Base-by-base conservation (phyloP, 805 yeast genomes). In the Babjeviella inositovora region DNA sequence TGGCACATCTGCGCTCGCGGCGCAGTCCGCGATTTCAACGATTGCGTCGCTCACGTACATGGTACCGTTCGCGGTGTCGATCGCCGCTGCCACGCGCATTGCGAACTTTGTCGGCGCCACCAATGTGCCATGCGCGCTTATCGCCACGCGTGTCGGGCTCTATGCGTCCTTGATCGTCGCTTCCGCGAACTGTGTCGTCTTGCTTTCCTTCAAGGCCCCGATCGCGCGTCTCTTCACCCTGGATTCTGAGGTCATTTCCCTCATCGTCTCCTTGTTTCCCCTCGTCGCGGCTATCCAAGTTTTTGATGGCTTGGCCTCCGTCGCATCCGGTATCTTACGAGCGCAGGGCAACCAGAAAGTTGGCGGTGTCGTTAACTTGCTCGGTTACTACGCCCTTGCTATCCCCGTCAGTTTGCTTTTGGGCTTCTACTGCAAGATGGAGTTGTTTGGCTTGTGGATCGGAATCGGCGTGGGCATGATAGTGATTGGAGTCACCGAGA, bases 291-390 rank as follows among this genome's bases (percentile, higher is more conserved):
- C 70, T 3, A 62, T 73, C 32, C 82, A 75, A 32, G 44, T 79
- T 2, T 61, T 66, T 27, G 93, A 80, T 42, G 72, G 81, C 4
- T 39, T 75, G 10, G 74, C 79, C 9, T 66, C 74, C 20, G 70
- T 76, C 10, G 70, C 81, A 3, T 70, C 75, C 19, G 90, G 85
- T 1, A 59, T 74, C 17, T 47, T 80, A 28, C 51, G 93, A 29
- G 84, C 85, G 2, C 73, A 74, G 41, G 93, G 87, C 0, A 50
- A 70, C 21, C 93, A 80, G 41, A 62, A 58, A 23, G 56, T 75
- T 21, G 92, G 92, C 3, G 81, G 87, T 0, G 32, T 63, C 8
- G 51, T 79, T 23, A 80, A 77, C 35, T 52, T 80, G 21, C 38
- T 74, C n/a, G 63, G 73, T 0, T 80, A 80, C 45, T 80, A 80